These are phyloP conservation scores for Neopestalotiopsis clavispora DNA, from an alignment of 2,329 filamentous ascomycete genomes.

Conservation along the genomic window DNA sequence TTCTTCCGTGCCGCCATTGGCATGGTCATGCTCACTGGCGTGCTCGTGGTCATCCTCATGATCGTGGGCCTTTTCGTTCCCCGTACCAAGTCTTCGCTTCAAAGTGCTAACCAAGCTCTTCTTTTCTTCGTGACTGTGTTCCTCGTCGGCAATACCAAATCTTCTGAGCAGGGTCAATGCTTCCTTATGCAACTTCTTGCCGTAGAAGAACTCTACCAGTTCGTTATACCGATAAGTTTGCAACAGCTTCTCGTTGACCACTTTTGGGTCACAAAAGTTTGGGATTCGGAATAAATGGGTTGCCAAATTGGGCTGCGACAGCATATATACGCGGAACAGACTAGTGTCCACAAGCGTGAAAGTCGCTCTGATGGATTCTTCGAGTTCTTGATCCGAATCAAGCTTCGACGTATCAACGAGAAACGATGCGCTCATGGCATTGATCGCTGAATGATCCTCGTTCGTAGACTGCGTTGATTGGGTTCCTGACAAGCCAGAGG, in stretches of 20 bases:
- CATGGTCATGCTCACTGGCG: constrained; percentile 37
- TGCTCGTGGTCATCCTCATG: constrained; percentile 24
- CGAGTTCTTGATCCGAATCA: constrained; percentile 64
- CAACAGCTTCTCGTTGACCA: constrained; percentile 90
- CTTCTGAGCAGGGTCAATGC: constrained; percentile 81
- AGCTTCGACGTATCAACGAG: constrained; percentile 49
- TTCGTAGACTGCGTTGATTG: not conserved
- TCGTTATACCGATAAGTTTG: constrained; percentile 90
- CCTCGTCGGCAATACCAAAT: constrained; percentile 62
- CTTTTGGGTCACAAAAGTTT: constrained; percentile 95
- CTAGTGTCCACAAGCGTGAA: constrained; percentile 92
- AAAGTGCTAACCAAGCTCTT: constrained; percentile 29
- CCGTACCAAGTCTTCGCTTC: constrained; percentile 4
- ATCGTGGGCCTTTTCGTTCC: constrained; percentile 33
- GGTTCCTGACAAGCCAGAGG: constrained; percentile 46
- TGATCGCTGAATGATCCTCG: constrained; percentile 45
- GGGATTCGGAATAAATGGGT: constrained; percentile 91
- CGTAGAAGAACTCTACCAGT: constrained; percentile 95
- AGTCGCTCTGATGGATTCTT: constrained; percentile 73
- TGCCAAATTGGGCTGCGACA: constrained; percentile 81
- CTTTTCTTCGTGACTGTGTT: constrained; percentile 47
- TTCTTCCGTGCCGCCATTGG: constrained; percentile 38
- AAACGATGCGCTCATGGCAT: constrained; percentile 38
- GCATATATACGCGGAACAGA: constrained; percentile 94
- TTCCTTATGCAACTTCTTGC: constrained; percentile 89